Percentiles rank a stretch among this genome's conserved stretches.
phyloP scores from a whole-genome alignment of 306 rosid species.

The Quercus gilva region DNA sequence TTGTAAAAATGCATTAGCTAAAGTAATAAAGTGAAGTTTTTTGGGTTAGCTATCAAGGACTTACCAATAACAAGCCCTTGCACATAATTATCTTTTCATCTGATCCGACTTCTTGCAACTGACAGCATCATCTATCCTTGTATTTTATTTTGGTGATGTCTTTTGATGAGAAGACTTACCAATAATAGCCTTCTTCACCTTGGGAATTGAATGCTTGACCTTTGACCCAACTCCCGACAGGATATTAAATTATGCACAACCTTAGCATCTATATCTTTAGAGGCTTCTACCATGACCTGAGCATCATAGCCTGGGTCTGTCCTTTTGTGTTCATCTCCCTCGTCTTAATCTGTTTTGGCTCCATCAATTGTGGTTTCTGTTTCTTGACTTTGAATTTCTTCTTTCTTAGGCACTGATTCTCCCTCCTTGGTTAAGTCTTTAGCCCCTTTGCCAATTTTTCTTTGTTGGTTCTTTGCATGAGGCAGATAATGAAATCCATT shows the following conservation, averaged over 20 bases:
- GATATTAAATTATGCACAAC: conserved; percentile 45
- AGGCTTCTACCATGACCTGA: conserved; percentile 32
- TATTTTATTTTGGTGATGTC: conserved; percentile 31
- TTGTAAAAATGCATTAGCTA: too few species aligned
- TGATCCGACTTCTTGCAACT: conserved; percentile 9
- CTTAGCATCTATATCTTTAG: conserved; percentile 36
- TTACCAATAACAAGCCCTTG: neutral
- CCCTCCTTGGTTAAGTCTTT: conserved; percentile 15
- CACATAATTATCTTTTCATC: neutral
- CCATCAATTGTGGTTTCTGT: conserved; percentile 18
- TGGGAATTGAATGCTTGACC: conserved; percentile 73
- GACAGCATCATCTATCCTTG: neutral
- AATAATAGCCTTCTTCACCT: conserved; percentile 64
- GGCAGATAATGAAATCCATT: conserved; percentile 9
- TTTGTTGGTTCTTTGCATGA: conserved; percentile 9
- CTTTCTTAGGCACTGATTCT: conserved; percentile 12
- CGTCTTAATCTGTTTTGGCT: conserved; percentile 19
- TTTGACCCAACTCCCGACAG: conserved; percentile 66
- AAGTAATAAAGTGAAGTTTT: too few species aligned
- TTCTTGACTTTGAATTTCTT: conserved; percentile 20
- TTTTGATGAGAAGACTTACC: conserved; percentile 63
- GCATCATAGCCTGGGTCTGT: conserved; percentile 20
- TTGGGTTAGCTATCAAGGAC: too few species aligned
- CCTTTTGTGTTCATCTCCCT: conserved; percentile 17
- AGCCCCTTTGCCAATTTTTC: neutral